Conservation (phyloP, 2,329 filamentous ascomycete genomes). For the Ophiostoma novo-ulmi region DNA sequence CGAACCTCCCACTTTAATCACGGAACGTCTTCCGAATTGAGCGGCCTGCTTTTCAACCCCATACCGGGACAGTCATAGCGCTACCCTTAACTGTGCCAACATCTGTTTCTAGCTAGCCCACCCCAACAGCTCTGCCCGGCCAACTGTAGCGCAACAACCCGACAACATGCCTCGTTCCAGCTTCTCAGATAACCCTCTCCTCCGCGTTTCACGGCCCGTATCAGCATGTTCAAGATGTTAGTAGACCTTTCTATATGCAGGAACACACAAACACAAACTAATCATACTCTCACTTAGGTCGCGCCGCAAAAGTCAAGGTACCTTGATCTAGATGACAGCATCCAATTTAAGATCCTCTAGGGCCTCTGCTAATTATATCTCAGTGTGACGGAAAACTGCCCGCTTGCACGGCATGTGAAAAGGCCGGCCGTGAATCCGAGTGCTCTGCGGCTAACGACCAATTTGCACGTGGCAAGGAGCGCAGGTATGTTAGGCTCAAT, state of each 20-base stretch:
- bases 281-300: slow-evolving; percentile 44
- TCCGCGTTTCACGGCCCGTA: slow-evolving; percentile 72
- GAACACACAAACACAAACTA: not conserved
- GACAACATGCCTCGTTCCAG: slow-evolving; percentile 39
- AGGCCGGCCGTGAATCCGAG: slow-evolving; percentile 76
- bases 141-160: not conserved
- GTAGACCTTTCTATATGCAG: slow-evolving; percentile 27
- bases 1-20: not conserved
- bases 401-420: slow-evolving; percentile 91
- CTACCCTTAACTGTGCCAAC: not conserved
- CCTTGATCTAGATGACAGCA: not conserved
- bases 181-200: slow-evolving; percentile 49
- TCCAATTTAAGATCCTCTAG: not conserved
- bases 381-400: slow-evolving; percentile 93
- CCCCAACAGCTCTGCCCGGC: not conserved
- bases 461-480: slow-evolving; percentile 89
- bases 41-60: not conserved
- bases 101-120: not conserved
- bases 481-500: slow-evolving; percentile 53
- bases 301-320: slow-evolving; percentile 87
- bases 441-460: slow-evolving; percentile 95
- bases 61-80: not conserved
- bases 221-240: slow-evolving; percentile 73
- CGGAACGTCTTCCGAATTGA: not conserved
- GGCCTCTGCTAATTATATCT: slow-evolving; percentile 7